phyloP scores from a whole-genome alignment of 768 basidiomycete species.

The Chalciporus sphaerocephalus region DNA sequence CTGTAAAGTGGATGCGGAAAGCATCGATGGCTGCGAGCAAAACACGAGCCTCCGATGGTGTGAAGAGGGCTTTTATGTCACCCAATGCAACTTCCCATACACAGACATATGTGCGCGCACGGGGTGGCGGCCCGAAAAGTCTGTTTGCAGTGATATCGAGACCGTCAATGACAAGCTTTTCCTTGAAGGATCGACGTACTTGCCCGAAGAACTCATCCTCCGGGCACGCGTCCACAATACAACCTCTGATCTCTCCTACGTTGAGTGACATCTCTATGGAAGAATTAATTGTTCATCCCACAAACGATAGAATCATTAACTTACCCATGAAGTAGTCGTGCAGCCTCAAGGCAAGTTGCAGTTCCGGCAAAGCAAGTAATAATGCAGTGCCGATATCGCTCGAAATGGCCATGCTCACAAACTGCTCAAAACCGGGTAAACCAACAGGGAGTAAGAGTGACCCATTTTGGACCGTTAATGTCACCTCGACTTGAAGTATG shows the following conservation, averaged over 20 bases:
- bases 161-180: conserved; percentile 50
- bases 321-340: conserved; percentile 89
- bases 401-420: conserved; percentile 14
- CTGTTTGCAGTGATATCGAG: conserved; percentile 79
- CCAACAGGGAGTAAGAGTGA: conserved; percentile 63
- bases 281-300: conserved; percentile 7
- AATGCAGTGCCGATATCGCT: conserved; percentile 52
- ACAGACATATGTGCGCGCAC: conserved; percentile 82
- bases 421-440: conserved; percentile 56
- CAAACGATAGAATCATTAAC: conserved; percentile 10
- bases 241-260: conserved; percentile 53
- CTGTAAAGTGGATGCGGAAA: conserved; percentile 68
- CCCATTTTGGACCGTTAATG: conserved; percentile 48
- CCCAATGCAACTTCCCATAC: conserved; percentile 89
- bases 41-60: conserved; percentile 49
- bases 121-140: conserved; percentile 85
- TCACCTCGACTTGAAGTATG: conserved; percentile 70
- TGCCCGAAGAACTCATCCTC: conserved; percentile 36
- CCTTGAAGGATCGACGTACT: conserved; percentile 21
- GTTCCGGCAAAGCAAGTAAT: conserved; percentile 54
- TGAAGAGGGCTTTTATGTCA: conserved; percentile 49
- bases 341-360: conserved; percentile 72
- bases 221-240: conserved; percentile 44
- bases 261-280: conserved; percentile 74
- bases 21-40: conserved; percentile 51